A percentile compares a stretch with the other conserved stretches of the same genome.
These are phyloP conservation scores for Botrytis cinerea DNA, from an alignment of 2,329 filamentous ascomycete genomes.

Conservation along the genomic window DNA sequence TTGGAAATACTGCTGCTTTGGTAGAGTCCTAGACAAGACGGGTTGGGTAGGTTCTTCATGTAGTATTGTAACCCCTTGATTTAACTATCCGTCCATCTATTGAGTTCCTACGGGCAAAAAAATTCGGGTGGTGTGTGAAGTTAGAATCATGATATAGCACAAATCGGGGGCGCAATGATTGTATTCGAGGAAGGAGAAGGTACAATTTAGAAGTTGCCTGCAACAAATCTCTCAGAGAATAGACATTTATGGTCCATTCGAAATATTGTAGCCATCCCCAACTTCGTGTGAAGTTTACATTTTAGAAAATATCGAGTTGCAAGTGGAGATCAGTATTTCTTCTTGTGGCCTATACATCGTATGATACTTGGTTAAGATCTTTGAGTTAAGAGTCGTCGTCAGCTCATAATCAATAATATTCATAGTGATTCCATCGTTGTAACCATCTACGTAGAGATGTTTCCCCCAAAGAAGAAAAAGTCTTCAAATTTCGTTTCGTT, in stretches of 20 bases:
- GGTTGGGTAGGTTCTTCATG: background rate
- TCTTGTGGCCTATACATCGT: background rate
- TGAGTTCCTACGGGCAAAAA: background rate
- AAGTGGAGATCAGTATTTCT: background rate
- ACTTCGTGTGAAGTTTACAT: background rate
- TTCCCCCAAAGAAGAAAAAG: background rate
- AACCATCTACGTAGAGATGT: background rate
- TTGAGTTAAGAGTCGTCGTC: accelerated
- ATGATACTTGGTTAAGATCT: background rate
- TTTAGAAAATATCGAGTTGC: background rate
- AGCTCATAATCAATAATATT: background rate
- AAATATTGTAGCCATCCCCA: background rate
- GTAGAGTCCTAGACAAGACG: accelerated
- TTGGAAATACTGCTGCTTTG: background rate
- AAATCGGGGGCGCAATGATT: background rate
- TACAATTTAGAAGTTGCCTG: accelerated
- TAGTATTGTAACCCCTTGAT: background rate
- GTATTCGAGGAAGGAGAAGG: background rate
- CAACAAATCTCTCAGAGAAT: accelerated
- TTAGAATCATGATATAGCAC: background rate
- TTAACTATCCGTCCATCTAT: background rate
- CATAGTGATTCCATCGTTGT: background rate
- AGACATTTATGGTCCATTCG: background rate
- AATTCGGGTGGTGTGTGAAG: background rate
- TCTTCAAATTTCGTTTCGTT: background rate